Conservation (phyloP, 1,284 basidiomycete species). For the Rhodotorula sp. region DNA sequence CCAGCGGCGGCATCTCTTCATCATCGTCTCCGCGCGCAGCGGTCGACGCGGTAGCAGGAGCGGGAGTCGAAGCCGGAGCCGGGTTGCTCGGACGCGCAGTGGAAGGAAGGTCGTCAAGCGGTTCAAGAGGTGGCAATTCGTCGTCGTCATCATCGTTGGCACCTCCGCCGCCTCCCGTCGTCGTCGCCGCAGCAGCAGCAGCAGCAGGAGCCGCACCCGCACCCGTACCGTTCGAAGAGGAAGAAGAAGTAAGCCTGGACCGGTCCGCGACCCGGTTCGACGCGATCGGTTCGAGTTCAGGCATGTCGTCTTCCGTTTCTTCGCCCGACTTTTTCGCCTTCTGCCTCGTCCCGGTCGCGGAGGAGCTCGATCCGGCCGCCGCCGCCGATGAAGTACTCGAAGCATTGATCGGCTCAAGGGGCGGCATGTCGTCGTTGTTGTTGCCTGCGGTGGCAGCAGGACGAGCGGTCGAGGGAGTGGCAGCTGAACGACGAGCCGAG, state of each 20-base stretch:
- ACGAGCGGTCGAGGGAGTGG: neutral
- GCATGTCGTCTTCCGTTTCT: conserved; percentile 4
- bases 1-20: conserved; percentile 2
- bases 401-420: conserved; percentile 5
- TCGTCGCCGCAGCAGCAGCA: neutral
- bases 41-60: neutral
- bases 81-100: neutral
- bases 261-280: neutral
- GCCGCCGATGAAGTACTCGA: neutral
- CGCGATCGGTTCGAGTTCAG: neutral
- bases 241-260: neutral
- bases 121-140: conserved; percentile 17
- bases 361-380: neutral
- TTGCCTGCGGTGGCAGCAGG: too few relatives aligned
- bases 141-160: neutral
- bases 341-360: neutral
- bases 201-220: neutral
- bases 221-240: neutral
- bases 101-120: neutral
- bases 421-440: neutral
- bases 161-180: neutral
- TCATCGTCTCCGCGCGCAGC: neutral
- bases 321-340: neutral
- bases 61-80: neutral
- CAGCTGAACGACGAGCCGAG: neutral